Evolutionary conservation across 2,329 filamentous ascomycete genomes (phyloP).

Genomic region (Xylaria sp.): DNA sequence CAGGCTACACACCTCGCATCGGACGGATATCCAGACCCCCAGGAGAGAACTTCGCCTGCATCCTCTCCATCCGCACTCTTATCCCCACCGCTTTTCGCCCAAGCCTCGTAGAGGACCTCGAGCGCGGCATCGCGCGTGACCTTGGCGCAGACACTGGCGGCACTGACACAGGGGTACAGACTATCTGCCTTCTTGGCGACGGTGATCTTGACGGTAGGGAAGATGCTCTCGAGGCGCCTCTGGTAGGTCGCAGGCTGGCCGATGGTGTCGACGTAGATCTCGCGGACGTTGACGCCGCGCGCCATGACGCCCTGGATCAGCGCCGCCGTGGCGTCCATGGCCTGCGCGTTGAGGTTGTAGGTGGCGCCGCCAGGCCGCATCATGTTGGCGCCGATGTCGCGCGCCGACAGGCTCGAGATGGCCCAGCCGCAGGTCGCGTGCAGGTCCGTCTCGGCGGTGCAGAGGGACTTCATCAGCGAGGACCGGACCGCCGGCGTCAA

Average conservation of each 20-base stretch:
- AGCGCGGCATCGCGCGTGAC: slow-evolving; percentile 91
- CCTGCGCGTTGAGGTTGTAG: slow-evolving; percentile 96
- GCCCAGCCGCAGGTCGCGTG: slow-evolving; percentile 75
- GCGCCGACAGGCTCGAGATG: slow-evolving; percentile 77
- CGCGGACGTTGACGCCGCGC: slow-evolving; percentile 78
- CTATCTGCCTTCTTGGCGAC: slow-evolving; percentile 93
- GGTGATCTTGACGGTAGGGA: slow-evolving; percentile 76
- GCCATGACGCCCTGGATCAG: slow-evolving; percentile 80
- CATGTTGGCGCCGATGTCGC: slow-evolving; percentile 82
- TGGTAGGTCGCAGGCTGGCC: slow-evolving; percentile 85
- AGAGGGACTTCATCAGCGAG: slow-evolving; percentile 71
- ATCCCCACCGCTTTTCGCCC: slow-evolving; percentile 42
- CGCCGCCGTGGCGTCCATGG: slow-evolving; percentile 86
- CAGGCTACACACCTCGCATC: slow-evolving; percentile 81
- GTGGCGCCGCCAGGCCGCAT: slow-evolving; percentile 60
- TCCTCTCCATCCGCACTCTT: slow-evolving; percentile 34
- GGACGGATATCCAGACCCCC: slow-evolving; percentile 94
- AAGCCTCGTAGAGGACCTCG: slow-evolving; percentile 73
- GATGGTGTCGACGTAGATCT: slow-evolving; percentile 96
- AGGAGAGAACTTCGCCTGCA: slow-evolving; percentile 56
- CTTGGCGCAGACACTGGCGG: slow-evolving; percentile 93
- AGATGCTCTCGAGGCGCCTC: slow-evolving; percentile 79
- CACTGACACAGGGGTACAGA: slow-evolving; percentile 89
- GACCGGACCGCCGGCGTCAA: slow-evolving; percentile 82
- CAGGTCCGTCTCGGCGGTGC: slow-evolving; percentile 62